Evolutionary conservation across 306 rosid genomes (phyloP), one percentile per base, ranked within the genome.

Genomic region (Cyamopsis tetragonoloba): DNA sequence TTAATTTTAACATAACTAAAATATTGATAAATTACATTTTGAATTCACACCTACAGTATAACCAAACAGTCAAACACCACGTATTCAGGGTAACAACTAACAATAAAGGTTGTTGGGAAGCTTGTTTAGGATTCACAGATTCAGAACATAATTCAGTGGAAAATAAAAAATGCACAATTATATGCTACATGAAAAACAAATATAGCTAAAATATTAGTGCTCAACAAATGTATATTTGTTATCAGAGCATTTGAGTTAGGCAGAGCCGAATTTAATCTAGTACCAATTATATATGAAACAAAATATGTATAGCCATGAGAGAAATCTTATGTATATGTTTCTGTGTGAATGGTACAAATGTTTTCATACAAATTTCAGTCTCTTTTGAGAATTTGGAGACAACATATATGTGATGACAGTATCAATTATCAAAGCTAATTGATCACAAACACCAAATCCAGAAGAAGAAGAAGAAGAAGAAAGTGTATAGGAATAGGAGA

Each of bases 331-430:
- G 4, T 54, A 17, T 30, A 35, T 41, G 57, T 27, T 48, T 4
- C n/a, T 50, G 17, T 46, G 31, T 43, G 14, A 58, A 50, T 30
- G 57, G 62, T 65, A 49, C 65, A 57, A 66, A 47, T 71, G 60
- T 71, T 70, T 67, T 67, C 66, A 24, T 51, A 61, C 73, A 56
- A 35, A 54, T 65, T 39, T 49, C 24, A 46, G 68, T 24, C 70
- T 48, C 53, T 49, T 31, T 2, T 19, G 43, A n/a, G 10, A 44
- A 66, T 6, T 51, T 0, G 7, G 60, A 63, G 63, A 70, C 41
- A 75, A 50, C 8, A 56, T 35, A 32, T 17, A 60, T 46, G 28
- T 50, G 28, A 8, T 1, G 1, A 28, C 24, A 35, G 38, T 64
- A 51, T 12, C 6, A 20, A 35, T 30, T 64, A 51, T 12, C 6